Percentiles rank a stretch among this genome's conserved stretches.
Evolutionary conservation across 1,284 basidiomycete species (phyloP).

Genomic region (Ceratobasidium sp.): DNA sequence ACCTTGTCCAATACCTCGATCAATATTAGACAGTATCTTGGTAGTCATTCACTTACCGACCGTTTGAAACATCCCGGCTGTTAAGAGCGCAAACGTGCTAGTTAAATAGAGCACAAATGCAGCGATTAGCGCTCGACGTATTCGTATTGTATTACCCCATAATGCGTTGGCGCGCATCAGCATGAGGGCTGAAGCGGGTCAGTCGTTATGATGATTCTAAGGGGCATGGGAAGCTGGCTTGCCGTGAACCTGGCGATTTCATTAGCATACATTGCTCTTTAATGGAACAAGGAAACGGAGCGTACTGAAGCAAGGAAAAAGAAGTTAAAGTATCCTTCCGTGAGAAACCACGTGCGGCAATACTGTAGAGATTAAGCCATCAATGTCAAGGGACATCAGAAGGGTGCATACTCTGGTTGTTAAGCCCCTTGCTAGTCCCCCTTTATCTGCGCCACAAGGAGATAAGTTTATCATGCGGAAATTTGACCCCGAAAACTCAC

Average conservation of each 20-base stretch:
- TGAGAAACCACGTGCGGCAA: conserved; percentile 33
- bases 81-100: conserved; percentile 25
- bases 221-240: background rate
- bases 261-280: background rate
- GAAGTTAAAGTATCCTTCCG: conserved; percentile 37
- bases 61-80: conserved; percentile 25
- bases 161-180: conserved; percentile 36
- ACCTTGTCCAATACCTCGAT: background rate
- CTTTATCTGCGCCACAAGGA: conserved; percentile 15
- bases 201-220: background rate
- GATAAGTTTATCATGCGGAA: background rate
- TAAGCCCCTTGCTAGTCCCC: conserved; percentile 1
- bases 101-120: conserved; percentile 28
- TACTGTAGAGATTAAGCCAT: background rate
- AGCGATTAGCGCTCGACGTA: background rate
- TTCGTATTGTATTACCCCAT: conserved; percentile 8
- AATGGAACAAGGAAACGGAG: background rate
- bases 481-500: background rate
- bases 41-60: conserved; percentile 31
- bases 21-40: no score
- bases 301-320: conserved; percentile 25
- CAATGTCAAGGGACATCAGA: background rate
- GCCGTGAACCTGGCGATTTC: conserved; percentile 19
- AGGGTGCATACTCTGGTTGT: background rate
- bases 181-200: conserved; percentile 1